These are phyloP conservation scores for Chlamydomonas sphaeroides DNA, from an alignment of 139 green algal species.

Conservation along the genomic window DNA sequence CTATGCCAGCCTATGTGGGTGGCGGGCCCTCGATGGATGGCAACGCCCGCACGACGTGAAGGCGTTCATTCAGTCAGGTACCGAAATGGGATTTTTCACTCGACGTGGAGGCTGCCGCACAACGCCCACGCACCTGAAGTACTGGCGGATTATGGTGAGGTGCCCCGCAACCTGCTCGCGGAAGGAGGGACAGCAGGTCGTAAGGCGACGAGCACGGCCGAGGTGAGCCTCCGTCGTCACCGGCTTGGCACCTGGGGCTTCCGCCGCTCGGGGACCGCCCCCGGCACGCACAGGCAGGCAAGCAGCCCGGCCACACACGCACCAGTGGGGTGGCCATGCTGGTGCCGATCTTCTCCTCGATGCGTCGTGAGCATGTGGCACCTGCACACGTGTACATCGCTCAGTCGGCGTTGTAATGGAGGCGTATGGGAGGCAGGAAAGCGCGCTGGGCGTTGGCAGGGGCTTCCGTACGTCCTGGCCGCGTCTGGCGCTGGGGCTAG, in stretches of 20 bases:
- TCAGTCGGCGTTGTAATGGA: not conserved
- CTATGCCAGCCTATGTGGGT: too few species aligned
- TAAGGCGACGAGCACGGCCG: too few species aligned
- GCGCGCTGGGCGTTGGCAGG: not conserved
- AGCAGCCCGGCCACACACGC: slow-evolving; percentile 11
- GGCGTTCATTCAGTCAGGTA: too few species aligned
- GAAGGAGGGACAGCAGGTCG: not conserved
- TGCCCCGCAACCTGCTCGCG: not conserved
- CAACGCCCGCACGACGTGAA: too few species aligned
- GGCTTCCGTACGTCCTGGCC: not conserved
- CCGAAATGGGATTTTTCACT: too few species aligned
- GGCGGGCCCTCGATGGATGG: too few species aligned
- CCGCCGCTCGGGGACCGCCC: too few species aligned
- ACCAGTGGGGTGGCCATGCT: slow-evolving; percentile 85
- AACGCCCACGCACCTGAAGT: slow-evolving; percentile 66
- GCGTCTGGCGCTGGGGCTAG: too few species aligned
- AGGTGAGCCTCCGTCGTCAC: too few species aligned
- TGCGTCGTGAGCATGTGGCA: not conserved
- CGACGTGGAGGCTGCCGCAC: not conserved
- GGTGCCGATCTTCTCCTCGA: slow-evolving; percentile 66
- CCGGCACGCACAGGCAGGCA: not conserved
- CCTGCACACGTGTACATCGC: too few species aligned
- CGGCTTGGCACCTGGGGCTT: not conserved
- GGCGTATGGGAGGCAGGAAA: not conserved
- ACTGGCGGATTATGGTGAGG: slow-evolving; percentile 76